Base-by-base conservation (phyloP, 2,329 filamentous ascomycete genomes). In the Aspergillus sclerotialis region DNA sequence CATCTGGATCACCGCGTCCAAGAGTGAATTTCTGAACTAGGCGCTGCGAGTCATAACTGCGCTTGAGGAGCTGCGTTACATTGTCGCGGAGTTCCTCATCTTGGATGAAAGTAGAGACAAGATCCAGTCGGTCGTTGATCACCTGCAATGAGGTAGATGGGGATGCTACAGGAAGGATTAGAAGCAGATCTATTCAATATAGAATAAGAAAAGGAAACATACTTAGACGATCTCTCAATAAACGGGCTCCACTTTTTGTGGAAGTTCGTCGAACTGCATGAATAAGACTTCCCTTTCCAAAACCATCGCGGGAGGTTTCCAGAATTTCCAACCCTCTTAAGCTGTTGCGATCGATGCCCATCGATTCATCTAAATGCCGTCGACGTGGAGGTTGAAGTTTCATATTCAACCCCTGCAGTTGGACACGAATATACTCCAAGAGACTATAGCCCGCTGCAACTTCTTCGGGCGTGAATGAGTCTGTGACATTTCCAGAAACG, bases 11-110 rank as follows among this genome's bases (percentile, higher is more conserved):
- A n/a, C 90, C 92, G 43, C 86, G 78, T 8, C 90, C 89, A 7
- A 96, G 75, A 1, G 90, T 84, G 58, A 98, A 96, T 55, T 92
- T 95, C 53, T 96, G 92, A 2, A 94, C 80, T 3, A 98, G 70
- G 1, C 92, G 83, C 52, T 93, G 82, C 2, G 86, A 87, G 62
- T 98, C 92, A 48, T 87, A 81, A 33, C 81, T 90, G 15, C 78
- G 74, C 42, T 78, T 76, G 2, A 98, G 69, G 3, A 93, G 68
- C 11, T 75, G 57, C 1, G 78, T 66, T 15, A 93, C 65, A 28
- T 76, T 71, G 45, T 94, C 84, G 27, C 84, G 77, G 5, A 95
- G 69, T 26, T 78, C 65, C 13, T 74, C 68, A 38, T 83, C 67
- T 2, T 74, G 64, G 4, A 90, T 68, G 56, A 96, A 84, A 28